Percentiles rank a stretch among this genome's conserved stretches.
Conservation (phyloP, 2,329 filamentous ascomycete genomes). For the Aspergillus felis region DNA sequence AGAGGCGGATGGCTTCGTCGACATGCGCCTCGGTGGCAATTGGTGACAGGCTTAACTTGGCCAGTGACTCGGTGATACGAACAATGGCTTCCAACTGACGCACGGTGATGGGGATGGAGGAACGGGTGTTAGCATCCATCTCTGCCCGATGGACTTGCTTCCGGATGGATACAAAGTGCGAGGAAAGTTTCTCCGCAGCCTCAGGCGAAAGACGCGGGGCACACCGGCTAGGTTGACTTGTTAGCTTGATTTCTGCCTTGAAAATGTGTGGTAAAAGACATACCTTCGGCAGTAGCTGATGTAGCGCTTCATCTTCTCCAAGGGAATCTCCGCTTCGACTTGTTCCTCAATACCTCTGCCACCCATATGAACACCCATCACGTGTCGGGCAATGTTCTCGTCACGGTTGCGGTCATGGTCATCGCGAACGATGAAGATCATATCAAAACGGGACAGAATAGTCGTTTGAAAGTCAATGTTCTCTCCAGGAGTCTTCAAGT, state of each 20-base stretch:
- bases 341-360: slow-evolving; percentile 77
- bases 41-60: slow-evolving; percentile 81
- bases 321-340: slow-evolving; percentile 79
- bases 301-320: slow-evolving; percentile 97
- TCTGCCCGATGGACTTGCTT: slow-evolving; percentile 91
- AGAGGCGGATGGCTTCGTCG: slow-evolving; percentile 93
- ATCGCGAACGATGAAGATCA: slow-evolving; percentile 98
- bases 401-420: slow-evolving; percentile 88
- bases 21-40: slow-evolving; percentile 88
- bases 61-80: slow-evolving; percentile 92
- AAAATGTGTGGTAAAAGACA: slow-evolving; percentile 35
- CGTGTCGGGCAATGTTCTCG: slow-evolving; percentile 90
- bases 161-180: slow-evolving; percentile 94
- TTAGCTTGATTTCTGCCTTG: slow-evolving; percentile 10
- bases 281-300: slow-evolving; percentile 95
- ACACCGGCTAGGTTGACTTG: slow-evolving; percentile 61
- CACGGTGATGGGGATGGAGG: slow-evolving; percentile 94
- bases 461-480: slow-evolving; percentile 99
- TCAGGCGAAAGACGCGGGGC: slow-evolving; percentile 85
- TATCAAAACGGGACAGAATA: slow-evolving; percentile 95
- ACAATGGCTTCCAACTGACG: slow-evolving; percentile 96
- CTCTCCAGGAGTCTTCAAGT: slow-evolving; percentile 94
- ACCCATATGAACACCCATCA: slow-evolving; percentile 96
- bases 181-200: slow-evolving; percentile 92
- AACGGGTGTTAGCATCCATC: slow-evolving; percentile 81